Evolutionary conservation across 1,284 basidiomycete species (phyloP).

Genomic region (Calocybe gambosa): DNA sequence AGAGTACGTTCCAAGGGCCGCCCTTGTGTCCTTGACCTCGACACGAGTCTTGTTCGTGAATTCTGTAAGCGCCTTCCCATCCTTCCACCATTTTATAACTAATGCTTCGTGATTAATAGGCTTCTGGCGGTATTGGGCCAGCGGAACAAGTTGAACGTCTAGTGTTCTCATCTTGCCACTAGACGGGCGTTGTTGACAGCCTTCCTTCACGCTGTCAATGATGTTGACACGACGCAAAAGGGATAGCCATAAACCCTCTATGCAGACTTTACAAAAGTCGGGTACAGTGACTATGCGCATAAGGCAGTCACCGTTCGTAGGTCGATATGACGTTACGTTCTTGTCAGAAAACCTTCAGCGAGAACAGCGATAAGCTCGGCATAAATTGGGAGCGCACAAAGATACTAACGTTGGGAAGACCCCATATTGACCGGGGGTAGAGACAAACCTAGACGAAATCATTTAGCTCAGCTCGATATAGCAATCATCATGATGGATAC

Average conservation of each 20-base stretch:
- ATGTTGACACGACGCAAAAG: slow-evolving; percentile 54
- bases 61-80: slow-evolving; percentile 34
- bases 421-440: slow-evolving; percentile 54
- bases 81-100: slow-evolving; percentile 46
- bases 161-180: slow-evolving; percentile 23
- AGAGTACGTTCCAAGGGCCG: not conserved
- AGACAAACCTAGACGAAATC: slow-evolving; percentile 50
- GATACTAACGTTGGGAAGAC: slow-evolving; percentile 65
- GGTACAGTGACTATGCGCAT: slow-evolving; percentile 61
- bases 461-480: slow-evolving; percentile 2
- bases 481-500: slow-evolving; percentile 32
- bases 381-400: not conserved
- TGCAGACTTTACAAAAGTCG: slow-evolving; percentile 73
- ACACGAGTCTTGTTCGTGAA: slow-evolving; percentile 46
- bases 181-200: slow-evolving; percentile 27
- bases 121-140: slow-evolving; percentile 49
- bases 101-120: slow-evolving; percentile 30
- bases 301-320: slow-evolving; percentile 55
- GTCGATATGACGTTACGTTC: slow-evolving; percentile 63
- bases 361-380: not conserved
- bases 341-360: slow-evolving; percentile 46
- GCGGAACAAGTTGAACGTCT: slow-evolving; percentile 44
- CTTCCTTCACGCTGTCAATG: slow-evolving; percentile 43
- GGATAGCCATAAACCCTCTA: slow-evolving; percentile 66
- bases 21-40: slow-evolving; percentile 25